These are phyloP conservation scores for Tulasnella sp. DNA, from an alignment of 768 basidiomycete species.

Conservation along the genomic window DNA sequence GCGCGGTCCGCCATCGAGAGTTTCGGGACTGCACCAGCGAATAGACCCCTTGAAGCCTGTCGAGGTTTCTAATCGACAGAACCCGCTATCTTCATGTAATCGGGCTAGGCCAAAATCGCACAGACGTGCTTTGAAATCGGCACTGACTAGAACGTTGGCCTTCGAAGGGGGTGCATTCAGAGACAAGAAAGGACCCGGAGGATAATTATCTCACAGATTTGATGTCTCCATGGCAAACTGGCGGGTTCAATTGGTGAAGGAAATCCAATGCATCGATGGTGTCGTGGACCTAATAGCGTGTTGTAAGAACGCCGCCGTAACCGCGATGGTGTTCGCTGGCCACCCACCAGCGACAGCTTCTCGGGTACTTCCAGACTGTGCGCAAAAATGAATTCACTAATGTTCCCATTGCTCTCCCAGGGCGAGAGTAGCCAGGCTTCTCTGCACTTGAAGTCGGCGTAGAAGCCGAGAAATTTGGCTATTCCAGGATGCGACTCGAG, in stretches of 20 bases:
- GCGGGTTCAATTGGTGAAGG: not conserved
- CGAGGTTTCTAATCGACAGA: not conserved
- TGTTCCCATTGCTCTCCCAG: too few species aligned
- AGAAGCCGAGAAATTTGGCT: too few species aligned
- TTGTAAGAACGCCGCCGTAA: not conserved
- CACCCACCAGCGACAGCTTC: too few species aligned
- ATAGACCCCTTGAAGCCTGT: not conserved
- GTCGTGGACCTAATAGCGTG: not conserved
- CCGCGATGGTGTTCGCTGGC: too few species aligned
- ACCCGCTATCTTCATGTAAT: not conserved
- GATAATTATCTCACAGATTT: not conserved
- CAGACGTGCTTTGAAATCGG: not conserved
- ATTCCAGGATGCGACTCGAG: too few species aligned
- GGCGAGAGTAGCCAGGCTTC: too few species aligned
- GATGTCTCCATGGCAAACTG: not conserved
- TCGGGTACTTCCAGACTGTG: too few species aligned
- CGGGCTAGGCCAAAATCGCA: slow-evolving; percentile 1
- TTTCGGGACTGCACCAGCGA: not conserved
- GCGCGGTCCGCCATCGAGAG: not conserved
- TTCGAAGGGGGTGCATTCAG: too few species aligned
- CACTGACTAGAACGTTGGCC: not conserved
- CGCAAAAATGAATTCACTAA: too few species aligned
- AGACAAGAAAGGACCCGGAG: not conserved
- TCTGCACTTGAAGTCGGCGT: too few species aligned
- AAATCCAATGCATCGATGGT: not conserved